Conservation (phyloP, 2,329 filamentous ascomycete genomes). For the Cytospora paraplurivora region DNA sequence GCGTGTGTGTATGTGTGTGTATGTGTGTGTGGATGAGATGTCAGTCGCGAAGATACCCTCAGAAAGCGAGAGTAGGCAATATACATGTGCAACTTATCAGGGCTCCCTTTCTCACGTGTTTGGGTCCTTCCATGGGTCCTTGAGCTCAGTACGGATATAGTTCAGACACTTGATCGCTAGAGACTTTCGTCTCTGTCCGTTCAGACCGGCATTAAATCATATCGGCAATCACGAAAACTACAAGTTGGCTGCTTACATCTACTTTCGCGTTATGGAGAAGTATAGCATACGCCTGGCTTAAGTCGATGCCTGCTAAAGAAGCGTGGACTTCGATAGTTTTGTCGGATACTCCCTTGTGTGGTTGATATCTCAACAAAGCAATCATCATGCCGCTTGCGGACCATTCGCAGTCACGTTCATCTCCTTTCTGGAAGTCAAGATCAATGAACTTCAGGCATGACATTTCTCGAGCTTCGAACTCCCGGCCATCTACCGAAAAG, state of each 20-base stretch:
- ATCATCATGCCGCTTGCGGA: not conserved
- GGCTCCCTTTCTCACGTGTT: too few relatives aligned
- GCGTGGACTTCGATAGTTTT: not conserved
- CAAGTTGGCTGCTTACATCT: too few relatives aligned
- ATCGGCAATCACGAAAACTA: too few relatives aligned
- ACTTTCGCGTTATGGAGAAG: too few relatives aligned
- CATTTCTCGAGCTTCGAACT: not conserved
- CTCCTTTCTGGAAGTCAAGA: not conserved
- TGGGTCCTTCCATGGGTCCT: too few relatives aligned
- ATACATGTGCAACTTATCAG: not conserved
- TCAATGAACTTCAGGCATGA: not conserved
- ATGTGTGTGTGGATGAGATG: not conserved
- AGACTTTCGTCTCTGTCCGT: too few relatives aligned
- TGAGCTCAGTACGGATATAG: too few relatives aligned
- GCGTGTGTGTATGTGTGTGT: not conserved
- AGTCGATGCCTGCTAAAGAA: too few relatives aligned
- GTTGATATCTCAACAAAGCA: not conserved
- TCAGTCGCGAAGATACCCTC: constrained; percentile 10
- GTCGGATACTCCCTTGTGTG: not conserved
- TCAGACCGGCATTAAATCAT: too few relatives aligned
- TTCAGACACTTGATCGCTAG: too few relatives aligned
- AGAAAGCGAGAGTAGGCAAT: not conserved
- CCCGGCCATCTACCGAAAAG: not conserved
- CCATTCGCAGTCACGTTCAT: not conserved
- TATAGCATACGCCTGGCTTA: too few relatives aligned